Conservation (phyloP, 345 rosid species). For the Microthlaspi erraticum region DNA sequence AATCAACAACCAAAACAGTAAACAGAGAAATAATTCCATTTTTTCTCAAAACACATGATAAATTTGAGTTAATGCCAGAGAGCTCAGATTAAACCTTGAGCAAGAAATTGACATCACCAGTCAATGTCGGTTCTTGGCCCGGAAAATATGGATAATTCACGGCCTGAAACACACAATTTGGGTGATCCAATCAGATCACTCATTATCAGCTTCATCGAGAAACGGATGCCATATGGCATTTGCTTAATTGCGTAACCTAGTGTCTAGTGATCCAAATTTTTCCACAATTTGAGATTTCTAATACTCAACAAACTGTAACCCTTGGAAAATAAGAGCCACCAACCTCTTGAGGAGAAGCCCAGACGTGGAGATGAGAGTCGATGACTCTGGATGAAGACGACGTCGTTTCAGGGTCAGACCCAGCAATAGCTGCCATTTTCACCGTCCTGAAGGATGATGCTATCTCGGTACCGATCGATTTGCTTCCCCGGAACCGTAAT, state of each 20-base stretch:
- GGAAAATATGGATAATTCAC: slow-evolving; percentile 79
- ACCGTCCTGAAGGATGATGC: slow-evolving; percentile 39
- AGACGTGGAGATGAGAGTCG: slow-evolving; percentile 90
- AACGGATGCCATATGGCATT: background rate
- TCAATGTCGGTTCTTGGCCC: slow-evolving; percentile 87
- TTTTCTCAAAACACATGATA: background rate
- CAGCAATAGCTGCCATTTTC: slow-evolving; percentile 60
- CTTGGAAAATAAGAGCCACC: slow-evolving; percentile 1
- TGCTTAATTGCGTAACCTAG: background rate
- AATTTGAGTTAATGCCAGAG: slow-evolving; percentile 11
- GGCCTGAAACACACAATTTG: slow-evolving; percentile 54
- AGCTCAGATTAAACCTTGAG: slow-evolving; percentile 60
- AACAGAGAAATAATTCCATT: background rate
- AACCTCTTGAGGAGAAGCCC: slow-evolving; percentile 95
- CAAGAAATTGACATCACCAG: slow-evolving; percentile 82
- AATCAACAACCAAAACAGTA: slow-evolving; percentile 2
- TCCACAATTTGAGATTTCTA: background rate
- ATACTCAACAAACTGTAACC: background rate
- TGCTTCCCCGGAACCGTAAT: slow-evolving; percentile 26
- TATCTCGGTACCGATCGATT: slow-evolving; percentile 3
- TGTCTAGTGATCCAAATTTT: too few species aligned
- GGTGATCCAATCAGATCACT: background rate
- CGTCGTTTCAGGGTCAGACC: slow-evolving; percentile 38
- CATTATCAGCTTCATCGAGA: background rate
- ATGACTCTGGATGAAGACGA: slow-evolving; percentile 52